A percentile compares a stretch with the other conserved stretches of the same genome.
Evolutionary conservation across 2,329 filamentous ascomycete genomes (phyloP).

Genomic region (Exophiala spinifera): DNA sequence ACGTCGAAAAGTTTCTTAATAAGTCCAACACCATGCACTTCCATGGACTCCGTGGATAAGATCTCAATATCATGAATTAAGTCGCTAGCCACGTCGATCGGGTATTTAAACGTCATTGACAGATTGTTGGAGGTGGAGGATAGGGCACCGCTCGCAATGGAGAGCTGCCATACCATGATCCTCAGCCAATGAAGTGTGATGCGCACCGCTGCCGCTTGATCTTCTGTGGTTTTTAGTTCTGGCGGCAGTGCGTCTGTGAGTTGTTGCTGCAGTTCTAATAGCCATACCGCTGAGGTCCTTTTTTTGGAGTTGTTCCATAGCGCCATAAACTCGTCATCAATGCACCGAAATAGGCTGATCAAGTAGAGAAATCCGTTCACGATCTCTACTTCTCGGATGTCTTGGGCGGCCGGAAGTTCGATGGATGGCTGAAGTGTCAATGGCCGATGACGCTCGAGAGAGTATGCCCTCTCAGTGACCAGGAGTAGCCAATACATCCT

Average conservation of each 20-base stretch:
- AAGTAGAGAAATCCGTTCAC: constrained; percentile 58
- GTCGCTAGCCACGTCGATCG: constrained; percentile 61
- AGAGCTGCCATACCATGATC: constrained; percentile 70
- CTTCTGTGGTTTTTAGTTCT: constrained; percentile 26
- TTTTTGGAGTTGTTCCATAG: constrained; percentile 65
- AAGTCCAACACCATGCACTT: constrained; percentile 71
- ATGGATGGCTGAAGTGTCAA: constrained; percentile 65
- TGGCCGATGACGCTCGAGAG: constrained; percentile 63
- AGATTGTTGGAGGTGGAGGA: constrained; percentile 58
- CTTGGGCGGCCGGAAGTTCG: constrained; percentile 55
- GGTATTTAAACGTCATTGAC: constrained; percentile 62
- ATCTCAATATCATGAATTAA: constrained; percentile 64
- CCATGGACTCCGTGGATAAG: constrained; percentile 69
- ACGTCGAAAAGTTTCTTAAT: constrained; percentile 80
- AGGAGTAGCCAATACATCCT: constrained; percentile 72
- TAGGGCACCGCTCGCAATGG: constrained; percentile 64
- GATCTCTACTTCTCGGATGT: constrained; percentile 57
- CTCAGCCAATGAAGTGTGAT: constrained; percentile 68
- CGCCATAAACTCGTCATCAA: constrained; percentile 62
- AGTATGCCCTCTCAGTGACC: constrained; percentile 68
- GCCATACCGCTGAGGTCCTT: constrained; percentile 56
- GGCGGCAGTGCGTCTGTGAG: constrained; percentile 23
- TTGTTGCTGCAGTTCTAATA: constrained; percentile 61
- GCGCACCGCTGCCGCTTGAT: constrained; percentile 36
- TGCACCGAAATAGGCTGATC: constrained; percentile 62